phyloP scores from a whole-genome alignment of 2,329 filamentous ascomycete species.

The Aaosphaeria pasadenensis region DNA sequence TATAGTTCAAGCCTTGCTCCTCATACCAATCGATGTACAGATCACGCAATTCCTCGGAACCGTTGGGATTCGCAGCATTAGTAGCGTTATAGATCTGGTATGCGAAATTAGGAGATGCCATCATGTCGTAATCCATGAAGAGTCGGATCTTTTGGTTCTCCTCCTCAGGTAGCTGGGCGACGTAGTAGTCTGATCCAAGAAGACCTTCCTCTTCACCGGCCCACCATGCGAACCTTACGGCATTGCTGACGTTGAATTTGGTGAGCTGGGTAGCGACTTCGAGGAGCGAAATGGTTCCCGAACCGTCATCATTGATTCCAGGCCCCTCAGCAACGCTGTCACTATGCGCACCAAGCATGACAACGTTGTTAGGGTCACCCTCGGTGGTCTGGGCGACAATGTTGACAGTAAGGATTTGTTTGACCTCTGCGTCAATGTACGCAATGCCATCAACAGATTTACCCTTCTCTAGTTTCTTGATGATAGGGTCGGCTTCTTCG shows the following conservation, averaged over 20 bases:
- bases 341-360: slow-evolving; percentile 41
- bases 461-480: slow-evolving; percentile 51
- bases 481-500: slow-evolving; percentile 55
- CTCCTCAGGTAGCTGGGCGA: slow-evolving; percentile 26
- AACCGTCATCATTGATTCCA: slow-evolving; percentile 43
- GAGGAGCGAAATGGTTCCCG: slow-evolving; percentile 38
- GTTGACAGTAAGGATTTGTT: slow-evolving; percentile 49
- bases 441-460: slow-evolving; percentile 42
- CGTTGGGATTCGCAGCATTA: slow-evolving; percentile 33
- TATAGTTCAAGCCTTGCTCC: slow-evolving; percentile 34
- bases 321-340: slow-evolving; percentile 41
- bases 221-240: slow-evolving; percentile 41
- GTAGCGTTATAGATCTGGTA: slow-evolving; percentile 42
- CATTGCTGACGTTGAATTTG: slow-evolving; percentile 38
- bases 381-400: slow-evolving; percentile 39
- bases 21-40: slow-evolving; percentile 39
- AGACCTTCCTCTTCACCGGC: slow-evolving; percentile 41
- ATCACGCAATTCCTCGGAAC: slow-evolving; percentile 35
- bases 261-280: slow-evolving; percentile 39
- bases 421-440: slow-evolving; percentile 47
- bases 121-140: slow-evolving; percentile 47
- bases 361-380: slow-evolving; percentile 38
- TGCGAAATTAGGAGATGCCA: slow-evolving; percentile 38
- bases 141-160: slow-evolving; percentile 41
- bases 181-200: slow-evolving; percentile 40